Evolutionary conservation across 2,329 filamentous ascomycete species (phyloP), one percentile per base, ranked within the genome.

Genomic region (Elsinoe fawcettii): DNA sequence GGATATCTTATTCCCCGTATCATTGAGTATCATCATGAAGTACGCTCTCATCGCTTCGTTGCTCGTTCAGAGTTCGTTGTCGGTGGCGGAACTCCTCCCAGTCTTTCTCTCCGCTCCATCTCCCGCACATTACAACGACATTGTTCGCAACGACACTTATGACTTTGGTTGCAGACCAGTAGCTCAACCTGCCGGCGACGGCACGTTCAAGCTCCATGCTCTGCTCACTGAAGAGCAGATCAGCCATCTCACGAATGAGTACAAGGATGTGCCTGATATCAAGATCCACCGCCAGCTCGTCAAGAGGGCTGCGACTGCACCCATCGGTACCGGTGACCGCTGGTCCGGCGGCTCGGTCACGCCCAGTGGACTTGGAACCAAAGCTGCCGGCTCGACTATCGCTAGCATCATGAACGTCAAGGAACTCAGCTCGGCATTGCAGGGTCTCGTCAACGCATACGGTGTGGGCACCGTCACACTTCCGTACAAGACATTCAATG

Each of bases 381-480:
- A 71, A 36, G 68, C 67, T 36, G 56, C 64, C n/a, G 63, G 64
- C 27, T 63, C 69, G 5, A 71, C 66, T 5, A 70, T 78, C 55
- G 60, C 67, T 41, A 73, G 70, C 54, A 74, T 79, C 63, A 71
- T 80, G 64, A 79, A 73, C 51, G 66, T 73, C 36, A 61, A 63
- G 9, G 77, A 80, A 62, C 69, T 80, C 55, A 68, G 69, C 44
- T 74, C 74, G 1, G 77, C 71, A 1, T 67, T 78, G 30, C 63
- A 72, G 25, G 74, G 69, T 23, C 73, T 80, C 22, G 72, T 70
- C 25, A 69, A 63, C 32, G 65, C 64, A 20, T 78, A 73, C 57
- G 71, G 71, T 3, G 66, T 77, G 22, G 65, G 66, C 54, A 68
- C 74, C 14, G 71, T 79, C 59, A 69, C 68, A 2, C 66, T 75